Conservation (phyloP, 108 stramenopile species). For the Conticribra guillardii region DNA sequence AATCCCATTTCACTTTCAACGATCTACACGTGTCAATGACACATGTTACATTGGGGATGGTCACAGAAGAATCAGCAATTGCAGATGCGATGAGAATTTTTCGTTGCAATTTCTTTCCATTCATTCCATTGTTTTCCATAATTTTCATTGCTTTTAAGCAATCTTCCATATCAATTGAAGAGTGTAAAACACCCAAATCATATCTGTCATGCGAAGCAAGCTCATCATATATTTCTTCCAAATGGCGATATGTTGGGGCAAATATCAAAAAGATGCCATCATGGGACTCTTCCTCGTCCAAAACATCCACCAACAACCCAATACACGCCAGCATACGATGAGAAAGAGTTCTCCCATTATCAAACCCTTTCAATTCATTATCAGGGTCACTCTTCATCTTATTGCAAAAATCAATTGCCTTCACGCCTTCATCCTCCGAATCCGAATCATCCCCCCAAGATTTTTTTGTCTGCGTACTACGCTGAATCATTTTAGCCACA, state of each 20-base stretch:
- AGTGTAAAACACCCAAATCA: slow-evolving; percentile 48
- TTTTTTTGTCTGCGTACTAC: too few relatives aligned
- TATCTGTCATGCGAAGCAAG: slow-evolving; percentile 10
- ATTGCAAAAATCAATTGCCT: too few relatives aligned
- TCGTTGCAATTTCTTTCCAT: background rate
- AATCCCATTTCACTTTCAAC: slow-evolving; percentile 49
- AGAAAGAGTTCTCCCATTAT: slow-evolving; percentile 37
- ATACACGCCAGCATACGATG: slow-evolving; percentile 18
- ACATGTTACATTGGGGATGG: slow-evolving; percentile 50
- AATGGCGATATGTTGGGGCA: slow-evolving; percentile 51
- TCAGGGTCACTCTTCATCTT: slow-evolving; percentile 35
- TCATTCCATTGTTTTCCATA: background rate
- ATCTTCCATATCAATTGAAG: slow-evolving; percentile 51
- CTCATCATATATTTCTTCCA: slow-evolving; percentile 42
- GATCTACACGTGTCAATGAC: slow-evolving; percentile 63
- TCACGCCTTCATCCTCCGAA: too few relatives aligned
- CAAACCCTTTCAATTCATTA: slow-evolving; percentile 29
- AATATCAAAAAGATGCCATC: slow-evolving; percentile 46
- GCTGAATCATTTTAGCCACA: slow-evolving; percentile 21
- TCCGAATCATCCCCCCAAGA: too few relatives aligned
- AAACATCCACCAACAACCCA: slow-evolving; percentile 10
- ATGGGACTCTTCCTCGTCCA: slow-evolving; percentile 20
- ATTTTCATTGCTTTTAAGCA: slow-evolving; percentile 40
- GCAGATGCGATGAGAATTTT: slow-evolving; percentile 57
- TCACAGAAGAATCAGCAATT: slow-evolving; percentile 57